Conservation (phyloP, 139 green algal species). For the Mesostigma viride region DNA sequence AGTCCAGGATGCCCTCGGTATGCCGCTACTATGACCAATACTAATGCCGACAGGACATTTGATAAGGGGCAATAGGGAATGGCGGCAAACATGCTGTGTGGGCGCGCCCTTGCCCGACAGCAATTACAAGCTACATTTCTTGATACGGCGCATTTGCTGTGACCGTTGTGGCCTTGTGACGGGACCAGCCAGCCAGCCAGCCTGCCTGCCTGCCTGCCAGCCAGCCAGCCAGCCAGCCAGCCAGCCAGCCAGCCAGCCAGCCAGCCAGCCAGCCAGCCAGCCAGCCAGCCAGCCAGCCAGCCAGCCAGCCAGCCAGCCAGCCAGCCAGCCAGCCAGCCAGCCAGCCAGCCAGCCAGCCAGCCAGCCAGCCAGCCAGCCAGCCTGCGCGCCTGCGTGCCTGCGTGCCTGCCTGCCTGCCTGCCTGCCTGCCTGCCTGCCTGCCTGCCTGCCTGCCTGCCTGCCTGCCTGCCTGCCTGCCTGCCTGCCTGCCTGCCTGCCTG, state of each 20-base stretch:
- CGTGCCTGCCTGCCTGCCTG: background rate
- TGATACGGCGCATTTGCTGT: too few relatives aligned
- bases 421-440: background rate
- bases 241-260: background rate
- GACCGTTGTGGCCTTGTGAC: too few relatives aligned
- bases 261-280: background rate
- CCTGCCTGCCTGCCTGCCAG: background rate
- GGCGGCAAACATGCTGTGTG: too few relatives aligned
- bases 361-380: background rate
- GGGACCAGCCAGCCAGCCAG: slow-evolving; percentile 6
- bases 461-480: background rate
- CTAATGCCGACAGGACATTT: too few relatives aligned
- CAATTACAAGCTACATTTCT: too few relatives aligned
- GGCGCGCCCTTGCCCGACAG: too few relatives aligned
- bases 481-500: background rate
- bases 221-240: background rate
- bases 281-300: background rate
- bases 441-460: background rate
- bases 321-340: background rate
- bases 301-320: background rate
- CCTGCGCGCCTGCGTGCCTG: background rate
- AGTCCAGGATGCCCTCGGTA: too few relatives aligned
- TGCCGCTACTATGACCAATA: too few relatives aligned
- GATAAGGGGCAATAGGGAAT: too few relatives aligned
- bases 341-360: background rate